A percentile compares a stretch with the other conserved stretches of the same genome.
phyloP scores from a whole-genome alignment of 2,329 filamentous ascomycete genomes.

The Cercospora citrullina region DNA sequence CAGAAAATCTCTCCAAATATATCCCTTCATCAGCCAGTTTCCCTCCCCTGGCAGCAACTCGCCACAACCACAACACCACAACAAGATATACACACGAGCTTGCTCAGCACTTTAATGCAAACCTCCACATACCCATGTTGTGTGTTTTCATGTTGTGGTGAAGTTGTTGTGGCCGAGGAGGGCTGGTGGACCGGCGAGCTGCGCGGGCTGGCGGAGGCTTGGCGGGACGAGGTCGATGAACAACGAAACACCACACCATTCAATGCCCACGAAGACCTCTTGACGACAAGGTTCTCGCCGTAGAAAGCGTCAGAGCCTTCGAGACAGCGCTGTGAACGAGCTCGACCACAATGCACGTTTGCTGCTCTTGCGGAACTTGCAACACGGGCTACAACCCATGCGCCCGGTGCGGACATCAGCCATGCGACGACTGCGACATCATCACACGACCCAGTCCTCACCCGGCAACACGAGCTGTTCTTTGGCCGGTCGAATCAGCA shows the following conservation, averaged over 20 bases:
- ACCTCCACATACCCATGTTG: slow-evolving; percentile 8
- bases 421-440: slow-evolving; percentile 10
- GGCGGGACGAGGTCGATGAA: slow-evolving; percentile 3
- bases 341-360: slow-evolving; percentile 10
- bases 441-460: background rate
- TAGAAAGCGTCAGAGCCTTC: background rate
- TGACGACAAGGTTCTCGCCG: background rate
- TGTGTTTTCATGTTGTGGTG: slow-evolving; percentile 9
- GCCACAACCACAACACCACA: slow-evolving; percentile 12
- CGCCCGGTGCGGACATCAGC: slow-evolving; percentile 7
- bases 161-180: slow-evolving; percentile 1
- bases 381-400: slow-evolving; percentile 3
- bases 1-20: background rate
- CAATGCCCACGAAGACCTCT: background rate
- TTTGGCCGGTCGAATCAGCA: background rate
- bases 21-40: background rate
- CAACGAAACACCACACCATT: background rate
- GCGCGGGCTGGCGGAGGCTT: background rate
- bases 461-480: background rate
- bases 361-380: slow-evolving; percentile 10
- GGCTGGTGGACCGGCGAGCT: slow-evolving; percentile 3
- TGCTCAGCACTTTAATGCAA: slow-evolving; percentile 13
- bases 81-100: slow-evolving; percentile 7
- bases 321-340: background rate
- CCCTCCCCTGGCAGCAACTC: slow-evolving; percentile 13